Base-by-base conservation (phyloP, 1,139 yeast genomes). In the Debaryomyces sp. region DNA sequence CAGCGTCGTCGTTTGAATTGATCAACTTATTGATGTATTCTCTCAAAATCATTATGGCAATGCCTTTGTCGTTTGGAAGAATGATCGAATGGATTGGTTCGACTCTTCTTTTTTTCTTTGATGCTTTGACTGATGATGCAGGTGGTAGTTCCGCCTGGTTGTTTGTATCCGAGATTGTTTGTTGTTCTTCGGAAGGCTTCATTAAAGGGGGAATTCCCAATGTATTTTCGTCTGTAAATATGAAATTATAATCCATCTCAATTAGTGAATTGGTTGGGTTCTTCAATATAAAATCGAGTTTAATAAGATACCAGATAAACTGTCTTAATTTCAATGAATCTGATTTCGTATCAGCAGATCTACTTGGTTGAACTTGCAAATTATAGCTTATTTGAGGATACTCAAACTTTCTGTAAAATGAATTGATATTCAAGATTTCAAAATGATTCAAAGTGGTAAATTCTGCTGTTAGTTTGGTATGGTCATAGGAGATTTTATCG, bases 311-410 rank as follows among this genome's bases (percentile, higher is more conserved):
- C 77, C 77, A 73, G 9, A 71, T 50, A 10, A 59, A 48, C 22
- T 64, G 64, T 36, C 77, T 60, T 22, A 73, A 54, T 50, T 67
- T 68, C 27, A 53, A 54, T 2, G 75, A 59, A 46, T 70, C 75
- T 12, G 66, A 55, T 52, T 54, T 48, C 39, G 43, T n/a, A 43
- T 45, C 35, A 37, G 38, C 21, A 24, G 47, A 34, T 13, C 44
- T 46, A 13, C 46, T 13, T 35, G 39, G 21, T 15, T 24, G 47
- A 18, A 39, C n/a, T 32, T 48, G 44, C 10, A 41, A 43, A 21
- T 46, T 47, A 23, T 47, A 47, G 46, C 52, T 52, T 8, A 52
- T 33, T 48, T 66, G 69, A 10, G 58, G 54, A 39, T 60, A 58
- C 33, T 70, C 75, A 17, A 66, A 55, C 9, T 57, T 56, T 10